Conservation (phyloP, 345 rosid genomes). For the Salix brachista region DNA sequence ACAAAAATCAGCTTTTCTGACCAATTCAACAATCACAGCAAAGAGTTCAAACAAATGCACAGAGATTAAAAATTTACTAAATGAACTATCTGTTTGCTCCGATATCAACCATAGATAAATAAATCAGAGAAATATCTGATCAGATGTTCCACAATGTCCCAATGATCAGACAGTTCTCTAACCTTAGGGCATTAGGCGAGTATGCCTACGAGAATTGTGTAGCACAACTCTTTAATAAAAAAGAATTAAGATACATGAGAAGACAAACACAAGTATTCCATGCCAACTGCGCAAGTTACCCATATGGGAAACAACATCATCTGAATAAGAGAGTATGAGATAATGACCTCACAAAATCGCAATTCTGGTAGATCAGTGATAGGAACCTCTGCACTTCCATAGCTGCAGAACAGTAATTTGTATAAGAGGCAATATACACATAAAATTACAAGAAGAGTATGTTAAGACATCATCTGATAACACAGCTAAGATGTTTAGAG, state of each 20-base stretch:
- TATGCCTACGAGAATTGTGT: too few species aligned
- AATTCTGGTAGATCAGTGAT: constrained; percentile 55
- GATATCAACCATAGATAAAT: neutral
- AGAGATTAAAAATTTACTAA: too few species aligned
- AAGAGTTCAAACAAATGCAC: neutral
- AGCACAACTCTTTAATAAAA: neutral
- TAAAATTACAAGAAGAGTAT: neutral
- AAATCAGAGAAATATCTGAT: neutral
- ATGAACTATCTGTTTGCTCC: neutral
- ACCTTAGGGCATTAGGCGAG: neutral
- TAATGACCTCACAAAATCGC: constrained; percentile 54
- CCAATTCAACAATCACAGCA: neutral
- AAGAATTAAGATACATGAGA: neutral
- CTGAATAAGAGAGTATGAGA: constrained; percentile 4
- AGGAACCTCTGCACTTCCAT: constrained; percentile 77
- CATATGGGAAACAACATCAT: neutral
- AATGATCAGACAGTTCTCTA: neutral
- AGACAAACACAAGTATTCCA: neutral
- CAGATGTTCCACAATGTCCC: neutral
- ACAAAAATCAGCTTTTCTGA: constrained; percentile 3
- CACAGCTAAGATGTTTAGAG: neutral
- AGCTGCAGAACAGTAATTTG: constrained; percentile 48
- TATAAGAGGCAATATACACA: constrained; percentile 1
- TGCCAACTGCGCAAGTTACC: neutral
- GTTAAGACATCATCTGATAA: neutral